Base-by-base conservation (phyloP, 306 rosid genomes). In the Fragaria iinumae region DNA sequence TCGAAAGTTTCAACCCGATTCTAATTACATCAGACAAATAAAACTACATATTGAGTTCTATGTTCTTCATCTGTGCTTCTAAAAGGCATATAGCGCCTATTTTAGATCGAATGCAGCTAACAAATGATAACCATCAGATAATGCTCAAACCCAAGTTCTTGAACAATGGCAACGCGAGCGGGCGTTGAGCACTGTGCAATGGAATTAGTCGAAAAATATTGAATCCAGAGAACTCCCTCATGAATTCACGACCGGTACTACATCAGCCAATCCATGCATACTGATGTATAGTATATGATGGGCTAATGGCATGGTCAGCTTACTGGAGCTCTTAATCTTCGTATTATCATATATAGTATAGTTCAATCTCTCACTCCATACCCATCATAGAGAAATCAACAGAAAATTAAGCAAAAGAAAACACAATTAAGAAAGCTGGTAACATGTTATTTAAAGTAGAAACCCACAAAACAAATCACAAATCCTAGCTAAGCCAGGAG, bases 401-500 rank as follows among this genome's bases (percentile, higher is more conserved):
- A 5, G 11, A n/a, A 34, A 34, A 6, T 13, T 62, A 32, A 62
- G 38, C n/a, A 16, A n/a, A 62, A 4, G 67, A 13, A 62, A 62
- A 62, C 41, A 62, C 67, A 63, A 63, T 13, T 32, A 63, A 63
- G 21, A 63, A 29, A 63, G 21, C 41, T 29, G 39, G 39, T 60
- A 60, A 6, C 11, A 63, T 32, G 38, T 16, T 8, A 32, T 32
- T 63, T 21, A 63, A 13, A 20, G 68, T 63, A 16, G 67, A 21
- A 32, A 63, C 8, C 38, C 39, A 60, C 41, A 63, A 63, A 29
- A 63, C 67, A 63, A 14, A 29, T 63, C 43, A 32, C 43, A 63
- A 63, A 14, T 63, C 41, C 67, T 14, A 63, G 67, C 43, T 63
- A 29, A 63, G 43, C 43, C 6, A 63, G 68, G 68, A 63, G n/a